These are phyloP conservation scores for Salvia hispanica DNA, from an alignment of 257 asterid genomes.

Conservation along the genomic window DNA sequence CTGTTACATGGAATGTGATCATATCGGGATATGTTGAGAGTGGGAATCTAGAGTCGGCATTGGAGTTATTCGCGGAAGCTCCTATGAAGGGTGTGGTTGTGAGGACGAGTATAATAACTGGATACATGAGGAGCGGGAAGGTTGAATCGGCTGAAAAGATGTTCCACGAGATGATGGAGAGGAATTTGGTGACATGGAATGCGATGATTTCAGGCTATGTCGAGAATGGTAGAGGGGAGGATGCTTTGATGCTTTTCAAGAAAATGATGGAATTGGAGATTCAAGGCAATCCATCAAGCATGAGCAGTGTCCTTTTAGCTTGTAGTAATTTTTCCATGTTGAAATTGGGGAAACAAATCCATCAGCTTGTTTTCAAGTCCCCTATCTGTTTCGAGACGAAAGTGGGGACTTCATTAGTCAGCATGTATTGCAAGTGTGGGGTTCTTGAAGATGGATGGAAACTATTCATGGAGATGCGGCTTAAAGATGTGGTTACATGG, in stretches of 20 bases:
- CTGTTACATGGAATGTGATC: neutral
- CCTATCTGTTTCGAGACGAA: neutral
- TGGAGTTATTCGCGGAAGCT: conserved; percentile 4
- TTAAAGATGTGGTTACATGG: conserved; percentile 15
- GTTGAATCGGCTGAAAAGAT: conserved; percentile 5
- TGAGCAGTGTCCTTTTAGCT: neutral
- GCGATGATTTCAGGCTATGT: conserved; percentile 11
- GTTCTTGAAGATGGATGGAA: conserved; percentile 12
- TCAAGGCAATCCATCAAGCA: conserved; percentile 5
- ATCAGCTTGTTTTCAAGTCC: conserved; percentile 12
- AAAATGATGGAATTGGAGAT: neutral
- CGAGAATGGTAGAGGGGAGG: conserved; percentile 9
- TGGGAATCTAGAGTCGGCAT: conserved; percentile 3
- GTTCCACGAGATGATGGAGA: neutral
- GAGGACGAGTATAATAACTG: conserved; percentile 5
- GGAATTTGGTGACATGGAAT: conserved; percentile 14
- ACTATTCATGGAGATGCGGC: conserved; percentile 1
- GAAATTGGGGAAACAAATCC: conserved; percentile 17
- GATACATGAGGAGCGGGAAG: conserved; percentile 12
- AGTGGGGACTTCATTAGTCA: conserved; percentile 1
- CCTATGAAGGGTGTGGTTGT: neutral
- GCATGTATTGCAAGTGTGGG: conserved; percentile 15
- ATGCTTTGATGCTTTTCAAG: conserved; percentile 12
- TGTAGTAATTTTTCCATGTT: conserved; percentile 13
- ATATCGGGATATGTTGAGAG: conserved; percentile 5